Base-by-base conservation (phyloP, 495 filamentous ascomycete genomes). In the Pseudevernia furfuracea region DNA sequence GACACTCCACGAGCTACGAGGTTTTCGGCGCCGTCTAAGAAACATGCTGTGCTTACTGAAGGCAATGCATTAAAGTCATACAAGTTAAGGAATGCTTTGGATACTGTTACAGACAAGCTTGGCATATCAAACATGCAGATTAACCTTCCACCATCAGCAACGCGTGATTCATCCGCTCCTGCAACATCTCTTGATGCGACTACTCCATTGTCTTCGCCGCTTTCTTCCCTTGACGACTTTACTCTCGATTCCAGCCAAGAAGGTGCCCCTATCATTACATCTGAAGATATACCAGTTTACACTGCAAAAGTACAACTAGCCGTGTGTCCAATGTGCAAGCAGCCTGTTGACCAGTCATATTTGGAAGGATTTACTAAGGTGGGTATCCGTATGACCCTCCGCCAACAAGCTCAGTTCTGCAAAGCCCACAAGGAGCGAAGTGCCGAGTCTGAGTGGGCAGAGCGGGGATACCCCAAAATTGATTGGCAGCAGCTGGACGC, bases 391-490 rank as follows among this genome's bases (percentile, higher is more conserved):
- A 82, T 85, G 71, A 87, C 81, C 15, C 75, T 89, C 52, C 82
- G 81, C 17, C 78, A 84, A 36, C 86, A 90, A 71, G 72, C 76
- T 48, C 62, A 68, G 48, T 96, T 97, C 74, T 97, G 93, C 74
- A 75, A 80, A 32, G 78, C 80, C 0, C 93, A 97, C 75, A 84
- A 85, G 66, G 77, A 77, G 28, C 67, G 72, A 8, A 77, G 81
- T 6, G 89, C 90, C 12, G 69, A 79, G 60, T 71, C 79, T 6
- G 76, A 84, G 59, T 96, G 91, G 86, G 67, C 67, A 19, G 69
- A 77, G 15, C 82, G 79, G 46, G 84, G 84, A 2, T 97, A 95
- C 73, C 94, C 93, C 3, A 72, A 77, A 0, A 92, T 97, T 67
- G 74, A 92, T 65, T 97, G 93, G 93, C 71, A 75, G 1, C 69